Evolutionary conservation across 1,284 basidiomycete species (phyloP).

Genomic region (Cutaneotrichosporon arboriforme): DNA sequence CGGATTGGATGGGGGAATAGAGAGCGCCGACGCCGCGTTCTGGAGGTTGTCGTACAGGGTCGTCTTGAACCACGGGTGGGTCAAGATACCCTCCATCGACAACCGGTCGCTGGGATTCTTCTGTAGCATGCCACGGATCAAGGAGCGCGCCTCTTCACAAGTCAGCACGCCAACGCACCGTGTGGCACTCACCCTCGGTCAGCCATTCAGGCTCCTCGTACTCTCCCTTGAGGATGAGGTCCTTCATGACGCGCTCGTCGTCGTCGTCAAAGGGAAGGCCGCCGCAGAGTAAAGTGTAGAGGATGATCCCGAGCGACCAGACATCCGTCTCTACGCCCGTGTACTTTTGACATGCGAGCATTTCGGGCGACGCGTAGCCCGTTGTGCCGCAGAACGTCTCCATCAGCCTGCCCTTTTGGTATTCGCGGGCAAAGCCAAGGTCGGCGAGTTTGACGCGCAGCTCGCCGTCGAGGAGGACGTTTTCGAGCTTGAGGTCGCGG

Average conservation of each 20-base stretch:
- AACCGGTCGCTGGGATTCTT: slow-evolving; percentile 70
- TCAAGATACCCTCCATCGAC: slow-evolving; percentile 76
- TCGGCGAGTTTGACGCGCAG: slow-evolving; percentile 87
- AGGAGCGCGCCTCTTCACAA: slow-evolving; percentile 66
- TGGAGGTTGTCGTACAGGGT: slow-evolving; percentile 43
- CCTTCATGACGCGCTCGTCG: slow-evolving; percentile 82
- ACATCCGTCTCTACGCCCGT: slow-evolving; percentile 89
- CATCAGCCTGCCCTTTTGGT: slow-evolving; percentile 73
- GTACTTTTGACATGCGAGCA: slow-evolving; percentile 84
- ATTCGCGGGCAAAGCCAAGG: slow-evolving; percentile 95
- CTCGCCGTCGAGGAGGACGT: slow-evolving; percentile 81
- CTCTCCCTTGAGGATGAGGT: slow-evolving; percentile 77
- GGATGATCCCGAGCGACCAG: slow-evolving; percentile 93
- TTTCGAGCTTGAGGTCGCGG: slow-evolving; percentile 93
- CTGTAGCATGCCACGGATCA: slow-evolving; percentile 74
- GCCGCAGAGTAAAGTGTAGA: slow-evolving; percentile 89
- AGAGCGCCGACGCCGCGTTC: slow-evolving; percentile 21
- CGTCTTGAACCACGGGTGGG: slow-evolving; percentile 84
- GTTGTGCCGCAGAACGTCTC: slow-evolving; percentile 98
- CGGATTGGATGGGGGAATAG: slow-evolving; percentile 14
- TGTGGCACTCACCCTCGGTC: slow-evolving; percentile 63
- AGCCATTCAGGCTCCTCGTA: slow-evolving; percentile 91
- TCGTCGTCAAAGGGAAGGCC: slow-evolving; percentile 97
- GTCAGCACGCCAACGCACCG: background rate
- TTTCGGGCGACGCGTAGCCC: slow-evolving; percentile 85